Evolutionary conservation across 495 filamentous ascomycete genomes (phyloP).

Genomic region (Penicillium ochrochloron): DNA sequence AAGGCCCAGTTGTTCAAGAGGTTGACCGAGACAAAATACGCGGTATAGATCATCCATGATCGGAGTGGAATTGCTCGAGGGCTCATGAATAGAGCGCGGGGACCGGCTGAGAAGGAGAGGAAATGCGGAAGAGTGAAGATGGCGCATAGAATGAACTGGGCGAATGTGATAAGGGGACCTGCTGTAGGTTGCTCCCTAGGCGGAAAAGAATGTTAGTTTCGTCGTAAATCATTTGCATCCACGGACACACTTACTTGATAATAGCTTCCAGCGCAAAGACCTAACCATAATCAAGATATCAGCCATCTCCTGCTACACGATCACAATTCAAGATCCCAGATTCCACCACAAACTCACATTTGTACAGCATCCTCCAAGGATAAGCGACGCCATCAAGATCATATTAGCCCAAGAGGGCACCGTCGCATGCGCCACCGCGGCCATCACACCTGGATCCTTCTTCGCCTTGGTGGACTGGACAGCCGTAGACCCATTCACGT

Average conservation of each 20-base stretch:
- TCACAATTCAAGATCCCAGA: not conserved
- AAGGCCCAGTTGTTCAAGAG: constrained; percentile 98
- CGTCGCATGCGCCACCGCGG: constrained; percentile 51
- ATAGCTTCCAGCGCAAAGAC: constrained; percentile 95
- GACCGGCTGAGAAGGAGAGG: constrained; percentile 66
- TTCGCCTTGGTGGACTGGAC: not conserved
- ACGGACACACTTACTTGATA: constrained; percentile 71
- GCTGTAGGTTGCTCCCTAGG: constrained; percentile 42
- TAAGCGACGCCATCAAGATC: constrained; percentile 77
- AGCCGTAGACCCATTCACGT: constrained; percentile 4
- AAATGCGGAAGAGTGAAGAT: constrained; percentile 70
- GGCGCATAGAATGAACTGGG: constrained; percentile 87
- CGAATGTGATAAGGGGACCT: constrained; percentile 91
- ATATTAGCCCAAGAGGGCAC: constrained; percentile 71
- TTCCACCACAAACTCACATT: constrained; percentile 66
- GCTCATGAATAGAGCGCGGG: constrained; percentile 68
- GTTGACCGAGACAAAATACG: constrained; percentile 89
- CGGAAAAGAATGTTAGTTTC: constrained; percentile 21
- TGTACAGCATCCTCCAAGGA: constrained; percentile 97
- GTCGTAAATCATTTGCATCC: not conserved
- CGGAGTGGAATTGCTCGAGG: constrained; percentile 79
- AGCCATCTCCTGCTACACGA: not conserved
- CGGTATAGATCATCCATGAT: constrained; percentile 87
- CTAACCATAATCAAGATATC: constrained; percentile 50
- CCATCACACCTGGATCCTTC: constrained; percentile 54